Base-by-base conservation (phyloP, 2,329 filamentous ascomycete species). In the Sporothrix protearum region DNA sequence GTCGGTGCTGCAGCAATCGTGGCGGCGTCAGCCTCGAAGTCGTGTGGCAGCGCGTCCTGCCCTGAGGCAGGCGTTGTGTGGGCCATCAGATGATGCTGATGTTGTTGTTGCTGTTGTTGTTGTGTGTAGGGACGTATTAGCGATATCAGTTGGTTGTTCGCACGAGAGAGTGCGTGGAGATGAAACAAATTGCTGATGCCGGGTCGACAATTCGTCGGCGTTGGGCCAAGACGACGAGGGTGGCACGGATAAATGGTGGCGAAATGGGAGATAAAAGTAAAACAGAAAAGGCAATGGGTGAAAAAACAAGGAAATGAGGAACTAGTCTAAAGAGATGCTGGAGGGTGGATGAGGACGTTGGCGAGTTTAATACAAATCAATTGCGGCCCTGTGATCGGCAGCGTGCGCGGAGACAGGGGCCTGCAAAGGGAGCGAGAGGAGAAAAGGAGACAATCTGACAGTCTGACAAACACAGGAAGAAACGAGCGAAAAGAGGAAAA, bases 381-480 rank as follows among this genome's bases (percentile, higher is more conserved):
- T 33, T 33, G 30, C 30, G 10, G 61, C 42, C 12, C 42, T 66
- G 63, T 49, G 63, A 66, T 66, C 63, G 63, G 63, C 63, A 33
- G 25, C 22, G 63, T n/a, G 25, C 39, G 28, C 16, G 42, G 59
- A 64, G 63, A 47, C 63, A 66, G 63, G 63, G 61, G 63, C 22
- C 12, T 45, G 61, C 22, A 33, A 49, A 25, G 39, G 63, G 63
- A 25, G 42, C 57, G 33, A 14, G 30, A 61, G 57, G 57, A 28
- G 8, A 61, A 49, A 33, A 42, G 63, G 36, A n/a, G n/a, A n/a
- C n/a, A n/a, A n/a, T n/a, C n/a, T n/a, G n/a, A n/a, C n/a, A n/a
- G n/a, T n/a, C n/a, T n/a, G 49, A 47, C 59, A 45, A 69, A 68
- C 22, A 53, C 28, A 66, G 53, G 49, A 53, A 25, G 45, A 70